Conservation (phyloP, 495 filamentous ascomycete genomes). For the Talaromyces proteolyticus region DNA sequence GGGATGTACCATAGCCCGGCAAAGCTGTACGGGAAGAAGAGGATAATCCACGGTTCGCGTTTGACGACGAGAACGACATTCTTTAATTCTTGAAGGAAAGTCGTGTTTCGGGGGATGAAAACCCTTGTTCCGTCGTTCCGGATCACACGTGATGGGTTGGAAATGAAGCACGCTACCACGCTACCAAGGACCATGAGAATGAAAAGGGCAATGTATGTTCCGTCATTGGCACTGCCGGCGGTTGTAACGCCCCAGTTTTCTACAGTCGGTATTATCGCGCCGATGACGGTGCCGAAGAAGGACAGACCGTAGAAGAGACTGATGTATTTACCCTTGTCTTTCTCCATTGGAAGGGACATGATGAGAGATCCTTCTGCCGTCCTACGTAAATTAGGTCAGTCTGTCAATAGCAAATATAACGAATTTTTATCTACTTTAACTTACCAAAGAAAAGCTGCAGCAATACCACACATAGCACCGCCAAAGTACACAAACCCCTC, state of each 20-base stretch:
- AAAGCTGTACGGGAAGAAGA: constrained; percentile 12
- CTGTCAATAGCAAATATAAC: background rate
- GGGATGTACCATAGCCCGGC: constrained; percentile 12
- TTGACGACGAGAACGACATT: constrained; percentile 9
- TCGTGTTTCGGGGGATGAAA: constrained; percentile 10
- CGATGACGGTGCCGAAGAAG: constrained; percentile 12
- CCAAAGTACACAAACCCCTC: constrained; percentile 12
- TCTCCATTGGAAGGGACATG: constrained; percentile 12
- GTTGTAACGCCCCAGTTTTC: constrained; percentile 13
- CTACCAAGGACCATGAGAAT: constrained; percentile 11
- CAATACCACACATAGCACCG: constrained; percentile 12
- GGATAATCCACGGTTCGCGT: constrained; percentile 9
- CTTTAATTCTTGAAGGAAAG: constrained; percentile 10
- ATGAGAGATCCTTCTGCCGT: constrained; percentile 10
- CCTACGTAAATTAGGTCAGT: constrained; percentile 2
- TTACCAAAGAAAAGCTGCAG: constrained; percentile 12
- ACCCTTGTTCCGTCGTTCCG: constrained; percentile 10
- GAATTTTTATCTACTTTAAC: background rate
- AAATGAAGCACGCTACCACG: constrained; percentile 10
- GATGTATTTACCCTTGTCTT: constrained; percentile 13
- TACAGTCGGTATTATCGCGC: constrained; percentile 11
- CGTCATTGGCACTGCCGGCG: constrained; percentile 11
- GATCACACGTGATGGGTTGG: constrained; percentile 9
- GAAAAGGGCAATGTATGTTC: constrained; percentile 13
- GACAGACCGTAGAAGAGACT: constrained; percentile 12